Evolutionary conservation across 2,329 filamentous ascomycete genomes (phyloP).

Genomic region (Emergomyces africanus): DNA sequence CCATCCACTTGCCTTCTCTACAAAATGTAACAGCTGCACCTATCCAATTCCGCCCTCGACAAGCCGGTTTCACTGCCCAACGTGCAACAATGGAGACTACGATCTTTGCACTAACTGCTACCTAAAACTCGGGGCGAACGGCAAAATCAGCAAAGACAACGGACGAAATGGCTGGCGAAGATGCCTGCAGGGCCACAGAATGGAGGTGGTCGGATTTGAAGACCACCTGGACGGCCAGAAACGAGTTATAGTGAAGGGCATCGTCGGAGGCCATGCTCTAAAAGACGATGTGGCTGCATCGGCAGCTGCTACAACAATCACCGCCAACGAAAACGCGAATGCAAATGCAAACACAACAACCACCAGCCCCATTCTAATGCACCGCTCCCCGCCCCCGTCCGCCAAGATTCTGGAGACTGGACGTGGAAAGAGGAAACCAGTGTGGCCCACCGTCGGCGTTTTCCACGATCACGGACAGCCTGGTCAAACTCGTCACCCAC

Average conservation of each 20-base stretch:
- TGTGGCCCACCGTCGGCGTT: slow-evolving; percentile 8
- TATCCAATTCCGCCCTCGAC: slow-evolving; percentile 56
- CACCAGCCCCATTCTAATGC: slow-evolving; percentile 16
- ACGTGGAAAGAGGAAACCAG: slow-evolving; percentile 29
- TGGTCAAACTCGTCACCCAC: slow-evolving; percentile 42
- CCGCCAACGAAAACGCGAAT: not conserved
- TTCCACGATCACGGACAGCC: slow-evolving; percentile 8
- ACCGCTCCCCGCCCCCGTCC: not conserved
- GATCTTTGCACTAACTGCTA: slow-evolving; percentile 78
- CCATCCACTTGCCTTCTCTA: slow-evolving; percentile 57
- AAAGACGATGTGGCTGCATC: slow-evolving; percentile 36
- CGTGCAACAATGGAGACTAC: slow-evolving; percentile 70
- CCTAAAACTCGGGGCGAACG: slow-evolving; percentile 47
- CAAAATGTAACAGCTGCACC: slow-evolving; percentile 66
- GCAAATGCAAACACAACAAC: slow-evolving; percentile 17
- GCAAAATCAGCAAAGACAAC: slow-evolving; percentile 59
- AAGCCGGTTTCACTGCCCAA: slow-evolving; percentile 66
- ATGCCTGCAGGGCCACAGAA: slow-evolving; percentile 68
- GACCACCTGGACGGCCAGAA: slow-evolving; percentile 54
- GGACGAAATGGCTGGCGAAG: slow-evolving; percentile 71
- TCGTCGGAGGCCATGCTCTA: slow-evolving; percentile 65
- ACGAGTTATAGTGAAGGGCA: slow-evolving; percentile 54
- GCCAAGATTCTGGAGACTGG: slow-evolving; percentile 23
- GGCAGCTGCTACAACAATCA: slow-evolving; percentile 14
- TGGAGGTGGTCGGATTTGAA: slow-evolving; percentile 67